Base-by-base conservation (phyloP, 345 rosid genomes). In the Excoecaria agallocha region DNA sequence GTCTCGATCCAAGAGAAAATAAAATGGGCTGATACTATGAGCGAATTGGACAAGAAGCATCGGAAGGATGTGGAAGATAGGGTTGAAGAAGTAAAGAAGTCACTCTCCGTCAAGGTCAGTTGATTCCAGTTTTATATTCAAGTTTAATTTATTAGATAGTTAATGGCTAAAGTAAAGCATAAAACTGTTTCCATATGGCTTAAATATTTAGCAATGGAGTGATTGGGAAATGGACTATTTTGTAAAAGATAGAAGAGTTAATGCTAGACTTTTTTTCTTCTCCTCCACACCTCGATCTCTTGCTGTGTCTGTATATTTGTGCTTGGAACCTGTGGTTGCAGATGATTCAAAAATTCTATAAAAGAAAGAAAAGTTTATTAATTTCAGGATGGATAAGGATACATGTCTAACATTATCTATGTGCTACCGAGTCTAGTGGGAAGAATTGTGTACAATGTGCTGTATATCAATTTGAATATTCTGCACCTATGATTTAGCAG, bases 21-120 rank as follows among this genome's bases (percentile, higher is more conserved):
- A 71, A 96, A 93, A 78, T 96, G 99, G 99, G 99, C 98, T 43
- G 99, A 96, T 84, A 80, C 78, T n/a, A 93, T 88, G 96, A 88
- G 94, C 78, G 99, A 93, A 68, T 71, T 79, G 80, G 93, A 93
- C 86, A 91, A 88, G 84, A 90, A 86, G 81, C 96, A 91, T 50
- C 82, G 77, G 24, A 93, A 91, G 86, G 99, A 93, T 62, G 86
- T 89, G 6, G 93, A 91, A 73, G 97, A 90, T 73, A 80, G 72
- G 77, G 85, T 87, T 77, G 99, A 93, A 81, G 97, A 95, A 65
- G 86, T 90, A 76, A 95, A 89, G 79, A 95, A 90, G 87, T 80
- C 92, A 66, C 84, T 93, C 56, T 80, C 94, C 70, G 73, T 88
- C 89, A 95, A 95, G 99, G 98, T 94, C 87, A 75, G 97, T 86